These are phyloP conservation scores for Rhododendron vialii DNA, from an alignment of 148 eudicot genomes.

Conservation along the genomic window DNA sequence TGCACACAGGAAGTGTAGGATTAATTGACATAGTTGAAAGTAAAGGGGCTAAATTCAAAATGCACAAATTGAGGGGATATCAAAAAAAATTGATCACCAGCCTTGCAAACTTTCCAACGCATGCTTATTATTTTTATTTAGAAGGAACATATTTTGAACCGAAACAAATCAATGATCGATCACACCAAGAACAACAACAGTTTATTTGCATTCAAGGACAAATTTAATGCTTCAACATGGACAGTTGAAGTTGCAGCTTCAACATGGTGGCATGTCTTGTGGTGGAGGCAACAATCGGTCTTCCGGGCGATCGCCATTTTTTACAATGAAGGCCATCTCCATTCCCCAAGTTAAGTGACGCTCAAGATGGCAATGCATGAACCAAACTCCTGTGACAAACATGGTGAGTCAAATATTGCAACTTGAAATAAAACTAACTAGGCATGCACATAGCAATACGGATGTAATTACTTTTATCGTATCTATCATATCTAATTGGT, in stretches of 20 bases:
- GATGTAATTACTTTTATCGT: too few species aligned
- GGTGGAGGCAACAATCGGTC: slow-evolving; percentile 25
- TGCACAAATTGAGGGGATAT: too few species aligned
- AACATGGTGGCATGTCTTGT: slow-evolving; percentile 25
- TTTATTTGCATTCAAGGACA: not conserved
- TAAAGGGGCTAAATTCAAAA: too few species aligned
- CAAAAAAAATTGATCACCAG: too few species aligned
- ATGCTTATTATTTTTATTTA: too few species aligned
- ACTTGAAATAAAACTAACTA: too few species aligned
- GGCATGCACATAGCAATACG: too few species aligned
- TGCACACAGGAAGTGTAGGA: too few species aligned
- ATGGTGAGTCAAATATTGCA: too few species aligned
- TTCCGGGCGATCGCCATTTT: slow-evolving; percentile 13
- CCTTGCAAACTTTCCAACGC: too few species aligned
- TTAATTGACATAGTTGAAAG: too few species aligned
- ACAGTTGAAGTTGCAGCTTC: not conserved
- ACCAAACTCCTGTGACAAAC: slow-evolving; percentile 28
- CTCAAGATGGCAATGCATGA: slow-evolving; percentile 40
- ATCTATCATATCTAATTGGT: not conserved
- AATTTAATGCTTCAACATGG: not conserved
- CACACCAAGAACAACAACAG: not conserved
- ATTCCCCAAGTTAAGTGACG: slow-evolving; percentile 38
- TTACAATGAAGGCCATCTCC: slow-evolving; percentile 24
- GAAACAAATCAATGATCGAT: not conserved
- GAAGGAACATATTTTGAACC: too few species aligned